Conservation (phyloP, 371 early-diverging fungal species). For the Polyrhizophydium stewartii region DNA sequence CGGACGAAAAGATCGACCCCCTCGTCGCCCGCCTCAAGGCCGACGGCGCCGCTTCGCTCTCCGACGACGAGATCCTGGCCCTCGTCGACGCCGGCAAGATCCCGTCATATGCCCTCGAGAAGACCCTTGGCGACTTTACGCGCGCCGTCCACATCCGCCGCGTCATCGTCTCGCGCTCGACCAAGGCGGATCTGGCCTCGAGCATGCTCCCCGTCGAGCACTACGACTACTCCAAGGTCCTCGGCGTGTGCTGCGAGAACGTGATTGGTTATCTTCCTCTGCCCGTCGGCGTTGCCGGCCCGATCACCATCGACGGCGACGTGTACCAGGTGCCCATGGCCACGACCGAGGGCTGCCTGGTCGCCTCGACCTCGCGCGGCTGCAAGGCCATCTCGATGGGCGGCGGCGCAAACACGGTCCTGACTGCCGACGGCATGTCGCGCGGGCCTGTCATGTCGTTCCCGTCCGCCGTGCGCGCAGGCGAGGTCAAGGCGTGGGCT, state of each 20-base stretch:
- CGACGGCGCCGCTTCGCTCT: constrained; percentile 38
- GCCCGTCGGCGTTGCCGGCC: constrained; percentile 93
- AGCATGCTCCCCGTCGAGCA: constrained; percentile 66
- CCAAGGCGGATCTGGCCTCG: constrained; percentile 58
- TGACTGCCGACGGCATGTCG: constrained; percentile 89
- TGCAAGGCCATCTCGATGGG: constrained; percentile 92
- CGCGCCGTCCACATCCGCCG: constrained; percentile 87
- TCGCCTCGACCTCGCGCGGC: constrained; percentile 95
- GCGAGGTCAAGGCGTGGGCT: constrained; percentile 69
- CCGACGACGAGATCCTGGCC: constrained; percentile 72
- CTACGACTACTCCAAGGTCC: constrained; percentile 85
- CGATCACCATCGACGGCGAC: constrained; percentile 75
- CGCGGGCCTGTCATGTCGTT: constrained; percentile 92
- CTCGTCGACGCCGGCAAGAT: constrained; percentile 71
- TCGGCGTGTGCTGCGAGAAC: constrained; percentile 95
- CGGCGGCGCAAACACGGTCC: constrained; percentile 83
- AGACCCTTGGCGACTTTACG: constrained; percentile 50
- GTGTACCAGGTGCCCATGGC: constrained; percentile 89
- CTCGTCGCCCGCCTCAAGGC: background rate
- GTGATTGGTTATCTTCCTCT: constrained; percentile 94
- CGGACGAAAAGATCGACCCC: background rate
- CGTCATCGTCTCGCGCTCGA: constrained; percentile 45
- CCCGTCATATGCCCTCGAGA: constrained; percentile 82
- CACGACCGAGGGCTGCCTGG: constrained; percentile 93
- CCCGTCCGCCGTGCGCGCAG: constrained; percentile 62